These are phyloP conservation scores for Auriculariales sp. DNA, from an alignment of 768 basidiomycete genomes.

Conservation along the genomic window DNA sequence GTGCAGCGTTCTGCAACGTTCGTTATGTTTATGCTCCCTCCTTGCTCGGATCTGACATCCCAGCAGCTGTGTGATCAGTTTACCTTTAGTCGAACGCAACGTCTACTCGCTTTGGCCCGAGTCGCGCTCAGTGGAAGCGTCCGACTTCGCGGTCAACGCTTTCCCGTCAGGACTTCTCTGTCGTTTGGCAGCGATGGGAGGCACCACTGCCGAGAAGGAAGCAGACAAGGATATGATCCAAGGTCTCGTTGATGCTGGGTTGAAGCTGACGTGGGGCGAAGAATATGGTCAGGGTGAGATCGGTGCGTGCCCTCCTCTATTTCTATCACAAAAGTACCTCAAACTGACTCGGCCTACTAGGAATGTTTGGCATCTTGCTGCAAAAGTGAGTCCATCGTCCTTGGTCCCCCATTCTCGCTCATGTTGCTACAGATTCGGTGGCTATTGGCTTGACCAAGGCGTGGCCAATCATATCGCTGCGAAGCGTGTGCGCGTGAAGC, in stretches of 20 bases:
- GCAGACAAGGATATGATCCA: conserved; percentile 20
- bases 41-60: conserved; percentile 13
- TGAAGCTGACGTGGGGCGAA: conserved; percentile 14
- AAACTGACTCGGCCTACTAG: too few species aligned
- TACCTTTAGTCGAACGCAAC: conserved; percentile 6
- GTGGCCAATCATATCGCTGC: background rate
- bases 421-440: background rate
- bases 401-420: background rate
- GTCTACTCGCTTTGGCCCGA: conserved; percentile 4
- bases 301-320: too few species aligned
- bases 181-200: background rate
- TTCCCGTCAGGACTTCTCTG: conserved; percentile 13
- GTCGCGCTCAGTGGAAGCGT: conserved; percentile 9
- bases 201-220: conserved; percentile 8
- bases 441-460: background rate
- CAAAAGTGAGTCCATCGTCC: background rate
- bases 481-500: background rate
- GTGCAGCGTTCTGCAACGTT: conserved; percentile 27
- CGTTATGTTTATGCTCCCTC: conserved; percentile 11
- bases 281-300: background rate
- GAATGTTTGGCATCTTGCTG: background rate
- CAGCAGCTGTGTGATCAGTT: conserved; percentile 6
- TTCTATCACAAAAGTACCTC: too few species aligned
- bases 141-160: conserved; percentile 15
- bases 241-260: conserved; percentile 20